Evolutionary conservation across 345 rosid genomes (phyloP).

Genomic region (Lepidium sativum): DNA sequence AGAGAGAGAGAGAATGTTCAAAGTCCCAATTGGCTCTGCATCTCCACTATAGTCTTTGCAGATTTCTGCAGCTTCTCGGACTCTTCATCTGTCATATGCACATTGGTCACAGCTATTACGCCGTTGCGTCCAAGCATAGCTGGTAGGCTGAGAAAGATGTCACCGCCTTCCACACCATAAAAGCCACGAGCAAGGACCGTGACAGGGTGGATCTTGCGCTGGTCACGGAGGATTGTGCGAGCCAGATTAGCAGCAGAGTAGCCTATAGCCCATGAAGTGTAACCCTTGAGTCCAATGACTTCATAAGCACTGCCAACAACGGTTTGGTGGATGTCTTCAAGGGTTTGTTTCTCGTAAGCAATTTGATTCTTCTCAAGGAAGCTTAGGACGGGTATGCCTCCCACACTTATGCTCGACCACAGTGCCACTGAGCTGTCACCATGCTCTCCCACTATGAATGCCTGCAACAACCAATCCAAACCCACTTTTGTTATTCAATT

Average conservation of each 20-base stretch:
- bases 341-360: conserved; percentile 61
- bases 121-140: conserved; percentile 71
- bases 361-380: conserved; percentile 68
- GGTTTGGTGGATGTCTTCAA: conserved; percentile 65
- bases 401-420: conserved; percentile 92
- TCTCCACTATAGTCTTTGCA: conserved; percentile 55
- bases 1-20: no score
- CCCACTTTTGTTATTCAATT: background rate
- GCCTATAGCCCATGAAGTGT: conserved; percentile 98
- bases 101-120: conserved; percentile 65
- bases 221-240: conserved; percentile 64
- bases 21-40: conserved; percentile 62
- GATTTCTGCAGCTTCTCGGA: conserved; percentile 47
- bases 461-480: conserved; percentile 32
- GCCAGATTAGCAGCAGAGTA: conserved; percentile 84
- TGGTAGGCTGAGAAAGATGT: conserved; percentile 86
- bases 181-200: conserved; percentile 83
- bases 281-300: conserved; percentile 79
- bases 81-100: conserved; percentile 73
- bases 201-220: conserved; percentile 85
- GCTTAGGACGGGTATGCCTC: conserved; percentile 82
- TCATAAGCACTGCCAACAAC: conserved; percentile 70
- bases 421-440: conserved; percentile 95
- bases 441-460: conserved; percentile 81
- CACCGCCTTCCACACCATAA: conserved; percentile 58